Base-by-base conservation (phyloP, 2,329 filamentous ascomycete species). In the Paraconiothyrium brasiliense region DNA sequence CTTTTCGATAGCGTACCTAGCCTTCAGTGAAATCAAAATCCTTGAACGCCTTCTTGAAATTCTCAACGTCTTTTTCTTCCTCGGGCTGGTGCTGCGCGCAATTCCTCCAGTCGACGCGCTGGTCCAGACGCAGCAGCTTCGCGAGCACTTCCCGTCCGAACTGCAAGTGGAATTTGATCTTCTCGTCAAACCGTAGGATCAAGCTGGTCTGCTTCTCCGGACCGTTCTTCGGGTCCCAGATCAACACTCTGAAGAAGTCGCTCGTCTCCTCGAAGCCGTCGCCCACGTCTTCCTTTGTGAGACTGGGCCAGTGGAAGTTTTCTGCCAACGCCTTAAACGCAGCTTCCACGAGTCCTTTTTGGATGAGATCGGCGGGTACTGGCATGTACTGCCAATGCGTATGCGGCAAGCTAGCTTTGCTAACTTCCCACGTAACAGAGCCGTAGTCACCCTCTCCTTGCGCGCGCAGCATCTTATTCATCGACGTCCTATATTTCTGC, bases 321-420 rank as follows among this genome's bases (percentile, higher is more conserved):
- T 97, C 91, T 0, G 93, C 93, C 74, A 97, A 89, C 1, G 96
- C 92, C 57, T 90, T 90, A 81, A 99, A 97, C 0, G 90, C 94
- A 0, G 92, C 92, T 76, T 97, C 93, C 0, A 97, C 92, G 1
- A 97, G 83, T 0, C 92, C 91, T 50, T 88, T 88, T 22, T 80
- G 82, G 54, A 97, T 86, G 48, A 92, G 81, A 10, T 90, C 84
- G 0, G 86, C 82, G 0, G 91, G 87, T 0, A 96, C 83, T 0
- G 95, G 93, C 34, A 98, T 82, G 68, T 96, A 91, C 79, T 99
- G 96, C 95, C 94, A 97, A 74, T 98, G 94, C 1, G 90, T 85
- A 76, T 99, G 95, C 59, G 98, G 89, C 58, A 95, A 93, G 55
- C 87, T 86, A 4, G 84, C 84, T 54, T 93, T 90, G 74, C 90